Evolutionary conservation across 2,329 filamentous ascomycete species (phyloP).

Genomic region (Fusarium sp.): DNA sequence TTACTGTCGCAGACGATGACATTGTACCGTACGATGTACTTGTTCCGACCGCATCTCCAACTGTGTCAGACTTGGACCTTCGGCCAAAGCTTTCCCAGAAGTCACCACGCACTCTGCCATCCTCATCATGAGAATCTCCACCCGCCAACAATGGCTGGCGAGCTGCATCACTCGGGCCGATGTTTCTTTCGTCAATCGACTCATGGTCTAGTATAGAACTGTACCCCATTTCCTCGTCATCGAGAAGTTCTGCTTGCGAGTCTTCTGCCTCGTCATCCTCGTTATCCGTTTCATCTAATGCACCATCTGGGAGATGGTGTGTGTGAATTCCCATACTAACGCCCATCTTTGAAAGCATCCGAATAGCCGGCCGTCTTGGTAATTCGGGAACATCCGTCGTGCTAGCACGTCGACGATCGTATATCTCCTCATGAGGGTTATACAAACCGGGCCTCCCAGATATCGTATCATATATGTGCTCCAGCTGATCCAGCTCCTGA

Average conservation of each 20-base stretch:
- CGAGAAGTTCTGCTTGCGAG: conserved; percentile 44
- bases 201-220: conserved; percentile 29
- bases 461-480: conserved; percentile 56
- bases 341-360: conserved; percentile 64
- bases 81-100: conserved; percentile 28
- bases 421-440: conserved; percentile 52
- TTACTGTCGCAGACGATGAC: conserved; percentile 40
- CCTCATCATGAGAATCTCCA: conserved; percentile 3
- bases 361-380: conserved; percentile 67
- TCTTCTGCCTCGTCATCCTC: conserved; percentile 48
- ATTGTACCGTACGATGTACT: conserved; percentile 49
- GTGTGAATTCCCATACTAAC: conserved; percentile 80
- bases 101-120: conserved; percentile 17
- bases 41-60: conserved; percentile 17
- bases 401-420: conserved; percentile 54
- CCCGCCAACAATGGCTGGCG: conserved; percentile 38
- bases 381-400: conserved; percentile 70
- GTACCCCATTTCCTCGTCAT: conserved; percentile 43
- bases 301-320: conserved; percentile 72
- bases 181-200: conserved; percentile 46
- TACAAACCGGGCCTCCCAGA: conserved; percentile 55
- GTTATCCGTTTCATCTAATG: conserved; percentile 57
- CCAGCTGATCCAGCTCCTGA: conserved; percentile 56
- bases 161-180: conserved; percentile 19
- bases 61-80: conserved; percentile 16